phyloP scores from a whole-genome alignment of 345 rosid species.

The Lenwebbia sp. region DNA sequence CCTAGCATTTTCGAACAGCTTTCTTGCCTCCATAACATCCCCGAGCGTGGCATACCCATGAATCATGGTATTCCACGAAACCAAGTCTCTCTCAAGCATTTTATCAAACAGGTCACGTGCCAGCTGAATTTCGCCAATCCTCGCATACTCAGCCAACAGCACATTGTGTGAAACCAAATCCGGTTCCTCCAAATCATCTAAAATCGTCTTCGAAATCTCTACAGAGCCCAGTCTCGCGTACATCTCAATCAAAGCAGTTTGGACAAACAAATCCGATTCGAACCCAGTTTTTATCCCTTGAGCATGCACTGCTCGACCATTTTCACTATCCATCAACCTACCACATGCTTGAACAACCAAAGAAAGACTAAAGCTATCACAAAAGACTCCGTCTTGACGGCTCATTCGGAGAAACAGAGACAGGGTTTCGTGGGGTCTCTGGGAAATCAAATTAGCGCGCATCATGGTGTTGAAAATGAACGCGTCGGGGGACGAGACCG shows the following conservation, averaged over 20 bases:
- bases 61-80: constrained; percentile 17
- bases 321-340: not conserved
- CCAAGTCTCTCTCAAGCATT: constrained; percentile 9
- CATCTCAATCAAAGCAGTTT: constrained; percentile 2
- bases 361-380: not conserved
- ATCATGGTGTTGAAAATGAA: constrained; percentile 1
- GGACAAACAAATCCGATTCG: constrained; percentile 1
- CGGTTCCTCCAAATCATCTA: not conserved
- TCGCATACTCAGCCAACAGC: constrained; percentile 5
- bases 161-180: constrained; percentile 2
- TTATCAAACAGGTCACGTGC: constrained; percentile 7
- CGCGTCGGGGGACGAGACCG: not conserved
- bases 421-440: not conserved
- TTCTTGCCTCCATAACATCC: not conserved
- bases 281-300: not conserved
- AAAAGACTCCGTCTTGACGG: not conserved
- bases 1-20: not conserved
- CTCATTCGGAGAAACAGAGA: not conserved
- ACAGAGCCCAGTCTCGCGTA: not conserved
- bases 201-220: not conserved
- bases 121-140: constrained; percentile 2
- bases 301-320: not conserved
- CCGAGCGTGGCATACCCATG: constrained; percentile 5
- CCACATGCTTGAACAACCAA: not conserved
- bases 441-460: not conserved